A percentile compares a stretch with the other conserved stretches of the same genome.
These are phyloP conservation scores for Talaromyces borbonicus DNA, from an alignment of 495 filamentous ascomycete species.

Conservation along the genomic window DNA sequence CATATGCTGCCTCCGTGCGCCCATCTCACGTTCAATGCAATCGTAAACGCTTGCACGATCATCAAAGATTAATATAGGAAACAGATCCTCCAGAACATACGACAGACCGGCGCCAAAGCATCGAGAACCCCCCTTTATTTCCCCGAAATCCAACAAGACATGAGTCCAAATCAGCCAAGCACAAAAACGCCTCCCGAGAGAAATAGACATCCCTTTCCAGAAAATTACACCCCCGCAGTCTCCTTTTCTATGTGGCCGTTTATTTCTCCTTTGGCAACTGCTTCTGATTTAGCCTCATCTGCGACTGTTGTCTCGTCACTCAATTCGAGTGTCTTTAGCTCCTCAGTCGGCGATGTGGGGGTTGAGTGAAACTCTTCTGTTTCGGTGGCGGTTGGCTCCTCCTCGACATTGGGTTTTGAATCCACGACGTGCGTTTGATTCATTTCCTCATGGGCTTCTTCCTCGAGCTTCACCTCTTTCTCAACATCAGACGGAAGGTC, in stretches of 20 bases:
- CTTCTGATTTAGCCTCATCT: neutral
- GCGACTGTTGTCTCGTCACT: neutral
- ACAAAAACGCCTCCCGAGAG: too few relatives aligned
- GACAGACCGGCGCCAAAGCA: too few relatives aligned
- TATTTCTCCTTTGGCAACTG: neutral
- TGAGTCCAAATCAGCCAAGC: too few relatives aligned
- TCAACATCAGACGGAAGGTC: constrained; percentile 3
- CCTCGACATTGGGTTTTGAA: neutral
- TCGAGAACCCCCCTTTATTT: too few relatives aligned
- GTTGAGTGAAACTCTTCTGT: constrained; percentile 10
- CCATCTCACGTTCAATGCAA: too few relatives aligned
- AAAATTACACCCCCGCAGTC: too few relatives aligned
- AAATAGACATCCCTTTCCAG: too few relatives aligned
- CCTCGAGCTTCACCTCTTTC: neutral
- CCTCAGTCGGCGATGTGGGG: constrained; percentile 1
- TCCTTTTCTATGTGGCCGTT: neutral
- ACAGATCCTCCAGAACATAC: too few relatives aligned
- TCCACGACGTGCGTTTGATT: neutral
- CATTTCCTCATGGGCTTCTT: neutral
- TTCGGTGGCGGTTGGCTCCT: constrained; percentile 1
- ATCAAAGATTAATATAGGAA: too few relatives aligned
- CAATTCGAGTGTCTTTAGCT: neutral
- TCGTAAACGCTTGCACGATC: too few relatives aligned
- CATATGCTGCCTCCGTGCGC: too few relatives aligned
- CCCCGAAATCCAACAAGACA: too few relatives aligned